Conservation (phyloP, 2,329 filamentous ascomycete species). For the Arthrinium phaeospermum region DNA sequence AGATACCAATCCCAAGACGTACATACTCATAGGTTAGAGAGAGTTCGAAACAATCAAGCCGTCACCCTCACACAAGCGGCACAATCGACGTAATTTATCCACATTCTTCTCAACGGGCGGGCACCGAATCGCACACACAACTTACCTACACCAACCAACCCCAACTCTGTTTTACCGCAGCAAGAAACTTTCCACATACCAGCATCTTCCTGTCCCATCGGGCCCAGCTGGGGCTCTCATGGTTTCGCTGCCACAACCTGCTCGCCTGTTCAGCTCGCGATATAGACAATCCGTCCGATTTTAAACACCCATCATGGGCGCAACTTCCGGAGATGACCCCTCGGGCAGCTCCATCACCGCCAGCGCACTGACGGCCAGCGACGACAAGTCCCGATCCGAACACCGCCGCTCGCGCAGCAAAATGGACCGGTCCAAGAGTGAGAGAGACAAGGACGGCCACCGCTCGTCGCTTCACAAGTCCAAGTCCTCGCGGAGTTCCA, state of each 20-base stretch:
- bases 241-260: slow-evolving; percentile 17
- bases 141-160: background rate
- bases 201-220: slow-evolving; percentile 26
- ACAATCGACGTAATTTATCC: slow-evolving; percentile 14
- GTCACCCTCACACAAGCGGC: background rate
- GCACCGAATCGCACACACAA: background rate
- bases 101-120: slow-evolving; percentile 14
- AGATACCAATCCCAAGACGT: slow-evolving; percentile 3
- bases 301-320: slow-evolving; percentile 22
- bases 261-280: slow-evolving; percentile 14
- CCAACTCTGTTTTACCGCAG: slow-evolving; percentile 27
- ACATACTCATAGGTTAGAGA: background rate
- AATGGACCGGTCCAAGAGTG: slow-evolving; percentile 22
- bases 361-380: slow-evolving; percentile 26
- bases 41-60: slow-evolving; percentile 5
- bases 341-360: slow-evolving; percentile 14
- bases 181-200: slow-evolving; percentile 26
- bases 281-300: background rate
- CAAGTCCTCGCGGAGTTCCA: slow-evolving; percentile 36
- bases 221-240: slow-evolving; percentile 40
- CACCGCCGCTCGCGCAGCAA: slow-evolving; percentile 21
- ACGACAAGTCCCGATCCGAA: slow-evolving; percentile 24
- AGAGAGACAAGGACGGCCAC: slow-evolving; percentile 31
- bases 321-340: slow-evolving; percentile 7
- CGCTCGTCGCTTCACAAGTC: slow-evolving; percentile 32